Evolutionary conservation across 106 monocot species (phyloP), one percentile per base, ranked within the genome.

Genomic region (Allium cepa): DNA sequence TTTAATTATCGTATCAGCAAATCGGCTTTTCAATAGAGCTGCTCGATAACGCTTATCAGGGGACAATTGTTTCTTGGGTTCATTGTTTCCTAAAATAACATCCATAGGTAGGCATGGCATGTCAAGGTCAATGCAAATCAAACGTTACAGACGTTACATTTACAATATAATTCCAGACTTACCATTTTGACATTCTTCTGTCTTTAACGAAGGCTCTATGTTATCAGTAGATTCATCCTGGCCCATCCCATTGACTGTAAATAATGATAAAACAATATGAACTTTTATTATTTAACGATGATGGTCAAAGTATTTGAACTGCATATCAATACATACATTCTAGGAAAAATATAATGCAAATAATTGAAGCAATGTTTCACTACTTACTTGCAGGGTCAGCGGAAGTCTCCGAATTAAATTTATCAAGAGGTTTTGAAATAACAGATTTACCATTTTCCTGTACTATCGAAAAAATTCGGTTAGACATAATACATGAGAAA

Each of bases 1-100:
- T 83, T 88, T 95, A 28, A 95, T 75, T 57, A 95, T 95, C 26
- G 95, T 95, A 72, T 95, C 95, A 14, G 88, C 95, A 80, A 95
- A 95, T 11, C 95, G 95, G 66, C 56, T 75, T 78, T 66, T 85
- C 80, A 97, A 72, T 50, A 88, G 67, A 72, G 91, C 96, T 50
- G 83, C 86, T 49, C 96, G 79, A 53, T 84, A 86, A 17, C 77
- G 88, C 77, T 88, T 92, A 49, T 83, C 87, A 65, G 90, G 87
- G 69, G 90, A 90, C 76, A 88, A 80, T 47, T 82, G 94, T 63
- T 79, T 84, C 82, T 85, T 82, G 65, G 84, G 80, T 83, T 78
- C 76, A 83, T 83, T 83, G 69, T 79, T 88, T 78, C 82, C 82
- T 79, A 70, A 48, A 71, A 64, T 11, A 76, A 75, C 64, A 28